Evolutionary conservation across 2,329 filamentous ascomycete species (phyloP), one percentile per base, ranked within the genome.

Genomic region (Pseudogymnoascus sp.): DNA sequence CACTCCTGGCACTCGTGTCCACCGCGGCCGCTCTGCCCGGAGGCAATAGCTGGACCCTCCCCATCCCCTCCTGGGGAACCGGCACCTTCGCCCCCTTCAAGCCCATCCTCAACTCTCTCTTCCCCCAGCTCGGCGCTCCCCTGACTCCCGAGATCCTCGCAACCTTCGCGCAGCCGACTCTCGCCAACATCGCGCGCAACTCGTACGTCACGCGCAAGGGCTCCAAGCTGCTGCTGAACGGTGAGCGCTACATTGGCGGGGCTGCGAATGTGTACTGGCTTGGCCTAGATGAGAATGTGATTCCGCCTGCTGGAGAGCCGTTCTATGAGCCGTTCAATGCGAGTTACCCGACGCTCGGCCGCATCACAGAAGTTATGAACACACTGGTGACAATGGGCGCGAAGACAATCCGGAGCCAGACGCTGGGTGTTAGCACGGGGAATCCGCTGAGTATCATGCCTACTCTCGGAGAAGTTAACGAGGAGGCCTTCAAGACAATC

Each of bases 1-100:
- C 73, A 10, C 76, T 73, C 1, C 69, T 69, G 6, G 68, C 66
- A 42, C 70, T 72, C 67, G 74, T 73, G 5, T 71, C 65, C 15
- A 72, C 73, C 5, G 66, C 72, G 17, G 73, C 88, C 13, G 97
- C 87, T 75, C 90, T 90, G 76, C 93, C 91, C 78, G 97, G 94
- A 6, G 90, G 84, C 74, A 99, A 97, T 65, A 99, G 80, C 94
- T 99, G 99, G 59, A 99, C 89, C 82, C 97, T 93, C 84, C 88
- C 97, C 74, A 91, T 94, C 44, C 88, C 87, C 66, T 85, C 83
- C 3, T 73, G 82, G 2, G 93, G 97, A 2, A 99, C 84, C 0
- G 94, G 99, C 79, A 99, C 78, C 73, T 92, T 97, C 21, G 94
- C 93, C 3, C 94, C 94, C 72, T 99, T 94, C 59, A 99, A 84